These are phyloP conservation scores for Zygoascus tannicola DNA, from an alignment of 805 yeast species.

Conservation along the genomic window DNA sequence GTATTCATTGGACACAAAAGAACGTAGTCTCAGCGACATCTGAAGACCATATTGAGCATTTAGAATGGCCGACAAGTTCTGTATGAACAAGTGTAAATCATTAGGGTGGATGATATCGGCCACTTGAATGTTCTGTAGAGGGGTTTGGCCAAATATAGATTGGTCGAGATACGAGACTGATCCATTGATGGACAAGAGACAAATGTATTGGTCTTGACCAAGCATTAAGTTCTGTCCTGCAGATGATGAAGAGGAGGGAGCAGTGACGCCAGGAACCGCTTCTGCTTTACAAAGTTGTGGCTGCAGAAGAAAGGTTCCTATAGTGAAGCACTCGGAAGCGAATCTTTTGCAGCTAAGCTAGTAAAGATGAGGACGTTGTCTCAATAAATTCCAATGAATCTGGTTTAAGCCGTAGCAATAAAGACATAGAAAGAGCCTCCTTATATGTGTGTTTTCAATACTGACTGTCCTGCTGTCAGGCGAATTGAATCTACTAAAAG, in stretches of 20 bases:
- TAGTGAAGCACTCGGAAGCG: too few relatives aligned
- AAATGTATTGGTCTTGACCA: conserved; percentile 7
- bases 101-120: conserved; percentile 16
- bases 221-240: neutral
- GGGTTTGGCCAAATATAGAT: conserved; percentile 4
- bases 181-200: conserved; percentile 15
- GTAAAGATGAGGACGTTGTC: too few relatives aligned
- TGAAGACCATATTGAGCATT: conserved; percentile 7
- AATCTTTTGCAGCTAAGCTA: too few relatives aligned
- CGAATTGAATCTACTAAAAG: too few relatives aligned
- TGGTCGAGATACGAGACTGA: conserved; percentile 12
- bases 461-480: too few relatives aligned
- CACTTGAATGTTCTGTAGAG: conserved; percentile 6
- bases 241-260: neutral
- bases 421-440: too few relatives aligned
- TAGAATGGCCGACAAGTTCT: conserved; percentile 9
- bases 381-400: too few relatives aligned
- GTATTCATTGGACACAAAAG: neutral
- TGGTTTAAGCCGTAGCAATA: too few relatives aligned
- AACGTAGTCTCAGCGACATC: conserved; percentile 11
- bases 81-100: conserved; percentile 13
- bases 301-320: too few relatives aligned
- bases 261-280: neutral
- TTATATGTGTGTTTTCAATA: too few relatives aligned
- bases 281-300: too few relatives aligned